Conservation (phyloP, 78 protist genomes). For the Andalucia godoyi region DNA sequence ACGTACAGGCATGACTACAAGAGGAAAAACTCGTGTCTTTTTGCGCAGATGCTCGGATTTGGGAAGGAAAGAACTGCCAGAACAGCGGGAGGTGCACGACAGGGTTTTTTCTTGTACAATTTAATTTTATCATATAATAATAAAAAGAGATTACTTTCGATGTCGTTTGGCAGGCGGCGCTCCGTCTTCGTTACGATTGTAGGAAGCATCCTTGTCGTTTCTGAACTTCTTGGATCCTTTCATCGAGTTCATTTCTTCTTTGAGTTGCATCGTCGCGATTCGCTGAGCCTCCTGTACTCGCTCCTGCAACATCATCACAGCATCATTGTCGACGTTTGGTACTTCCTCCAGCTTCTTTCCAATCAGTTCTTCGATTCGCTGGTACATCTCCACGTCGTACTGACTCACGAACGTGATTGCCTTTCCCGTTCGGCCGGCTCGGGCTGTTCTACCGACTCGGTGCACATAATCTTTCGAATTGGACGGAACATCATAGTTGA, state of each 20-base stretch:
- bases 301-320: conserved; percentile 55
- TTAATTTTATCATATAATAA: no score
- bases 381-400: conserved; percentile 84
- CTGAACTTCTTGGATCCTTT: no score
- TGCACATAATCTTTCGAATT: conserved; percentile 83
- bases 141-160: no score
- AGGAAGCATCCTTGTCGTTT: no score
- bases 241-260: background rate
- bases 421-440: conserved; percentile 88
- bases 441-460: conserved; percentile 93
- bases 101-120: no score
- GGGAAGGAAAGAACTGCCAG: no score
- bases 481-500: conserved; percentile 91
- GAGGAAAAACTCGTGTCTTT: no score
- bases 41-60: no score
- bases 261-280: conserved; percentile 2
- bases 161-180: no score
- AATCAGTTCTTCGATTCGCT: conserved; percentile 74
- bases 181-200: no score
- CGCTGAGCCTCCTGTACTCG: conserved; percentile 60
- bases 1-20: no score
- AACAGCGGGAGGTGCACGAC: no score
- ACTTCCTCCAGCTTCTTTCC: conserved; percentile 49
- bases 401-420: conserved; percentile 88
- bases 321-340: conserved; percentile 42